Base-by-base conservation (phyloP, 495 filamentous ascomycete species). In the Aspergillus sclerotioniger region DNA sequence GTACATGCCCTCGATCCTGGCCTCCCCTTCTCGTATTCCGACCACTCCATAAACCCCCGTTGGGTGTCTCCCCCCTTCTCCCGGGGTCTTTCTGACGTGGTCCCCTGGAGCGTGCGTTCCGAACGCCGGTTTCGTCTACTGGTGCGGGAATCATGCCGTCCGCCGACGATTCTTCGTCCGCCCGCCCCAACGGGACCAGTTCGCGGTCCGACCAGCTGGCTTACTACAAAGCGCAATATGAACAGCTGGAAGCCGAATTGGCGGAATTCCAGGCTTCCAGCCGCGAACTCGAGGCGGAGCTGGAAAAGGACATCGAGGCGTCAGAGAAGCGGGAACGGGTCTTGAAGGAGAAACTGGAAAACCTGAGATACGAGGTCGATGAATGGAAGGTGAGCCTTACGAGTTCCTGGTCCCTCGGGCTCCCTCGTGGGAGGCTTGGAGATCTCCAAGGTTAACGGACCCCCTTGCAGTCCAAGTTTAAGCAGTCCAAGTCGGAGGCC, bases 141-240 rank as follows among this genome's bases (percentile, higher is more conserved):
- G 66, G 72, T 65, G 64, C 64, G 63, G 64, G 61, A 68, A 77
- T 65, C 60, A 79, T 79, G 76, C 74, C 75, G 55, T 74, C 72
- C 68, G 84, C 86, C 79, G 82, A 86, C 52, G 85, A 87, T 63
- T 75, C 80, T 65, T 80, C 84, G 50, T 85, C 88, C 44, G 84
- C 84, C 49, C 83, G 81, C 51, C 82, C 84, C 31, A 82, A 74
- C 62, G 80, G 78, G 56, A 74, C 78, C 47, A 75, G 84, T 54
- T 82, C 78, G 25, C 70, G 79, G 32, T 84, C 89, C 67, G 87
- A 92, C 62, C 87, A 91, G 52, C 75, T 97, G 25, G 84, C 87
- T 39, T 96, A 92, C 80, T 98, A 98, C 80, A 98, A 98, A 74
- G 72, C 86, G 43, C 94, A 98, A 71, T 97, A 98, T 79, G 91